phyloP scores from a whole-genome alignment of 2,329 filamentous ascomycete genomes.

The Phoma sp. region DNA sequence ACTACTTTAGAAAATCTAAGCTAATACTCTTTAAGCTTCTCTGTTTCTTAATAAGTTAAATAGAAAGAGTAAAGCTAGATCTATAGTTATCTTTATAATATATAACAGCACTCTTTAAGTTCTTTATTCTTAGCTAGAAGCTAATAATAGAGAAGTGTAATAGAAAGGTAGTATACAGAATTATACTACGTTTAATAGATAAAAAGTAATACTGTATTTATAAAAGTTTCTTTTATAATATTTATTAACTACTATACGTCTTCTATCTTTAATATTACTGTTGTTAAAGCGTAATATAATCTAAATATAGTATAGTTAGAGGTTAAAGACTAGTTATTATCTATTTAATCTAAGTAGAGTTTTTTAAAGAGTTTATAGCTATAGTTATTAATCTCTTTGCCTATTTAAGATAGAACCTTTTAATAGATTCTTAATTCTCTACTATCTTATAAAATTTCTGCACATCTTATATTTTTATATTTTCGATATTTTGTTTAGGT shows the following conservation, averaged over 20 bases:
- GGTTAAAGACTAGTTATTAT: neutral
- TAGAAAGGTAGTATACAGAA: neutral
- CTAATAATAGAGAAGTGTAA: too few species aligned
- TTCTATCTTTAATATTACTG: neutral
- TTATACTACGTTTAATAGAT: neutral
- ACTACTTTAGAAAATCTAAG: conserved; percentile 21
- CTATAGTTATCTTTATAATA: neutral
- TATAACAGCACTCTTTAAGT: neutral
- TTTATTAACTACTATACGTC: neutral
- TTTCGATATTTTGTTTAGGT: too few species aligned
- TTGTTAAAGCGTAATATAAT: neutral
- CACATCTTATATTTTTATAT: too few species aligned
- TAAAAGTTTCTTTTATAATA: neutral
- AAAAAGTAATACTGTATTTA: neutral
- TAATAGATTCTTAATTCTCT: too few species aligned
- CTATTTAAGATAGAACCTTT: too few species aligned
- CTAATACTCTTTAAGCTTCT: conserved; percentile 10
- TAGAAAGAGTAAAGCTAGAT: neutral
- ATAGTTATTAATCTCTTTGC: too few species aligned
- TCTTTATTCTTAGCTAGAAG: neutral
- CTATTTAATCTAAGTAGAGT: too few species aligned
- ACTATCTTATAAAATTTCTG: too few species aligned
- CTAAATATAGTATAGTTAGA: neutral
- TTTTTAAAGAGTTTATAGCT: too few species aligned
- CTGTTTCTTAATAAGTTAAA: neutral